A percentile compares a stretch with the other conserved stretches of the same genome.
These are phyloP conservation scores for Myriosclerotinia duriaeana DNA, from an alignment of 2,329 filamentous ascomycete genomes.

Conservation along the genomic window DNA sequence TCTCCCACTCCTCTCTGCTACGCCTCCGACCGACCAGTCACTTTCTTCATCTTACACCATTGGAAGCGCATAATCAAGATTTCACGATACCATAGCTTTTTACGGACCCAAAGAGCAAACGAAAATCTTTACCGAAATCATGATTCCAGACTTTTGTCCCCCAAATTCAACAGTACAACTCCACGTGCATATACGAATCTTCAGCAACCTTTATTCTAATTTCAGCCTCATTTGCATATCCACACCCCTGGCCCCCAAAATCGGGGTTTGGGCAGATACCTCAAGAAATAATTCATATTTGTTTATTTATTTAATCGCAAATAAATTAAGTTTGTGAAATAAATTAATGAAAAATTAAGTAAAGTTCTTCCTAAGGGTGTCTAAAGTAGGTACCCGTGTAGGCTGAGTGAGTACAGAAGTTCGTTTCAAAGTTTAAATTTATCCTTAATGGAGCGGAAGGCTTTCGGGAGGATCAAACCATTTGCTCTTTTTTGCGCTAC, in stretches of 20 bases:
- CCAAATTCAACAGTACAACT: background rate
- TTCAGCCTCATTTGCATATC: conserved; percentile 9
- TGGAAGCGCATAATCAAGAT: background rate
- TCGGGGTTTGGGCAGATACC: background rate
- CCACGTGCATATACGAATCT: conserved; percentile 5
- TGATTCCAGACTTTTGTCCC: background rate
- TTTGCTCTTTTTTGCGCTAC: background rate
- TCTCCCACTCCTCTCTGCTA: too few species aligned
- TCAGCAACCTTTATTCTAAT: conserved; percentile 1
- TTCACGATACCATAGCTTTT: background rate
- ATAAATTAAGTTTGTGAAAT: background rate
- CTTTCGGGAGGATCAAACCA: background rate
- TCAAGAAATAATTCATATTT: background rate
- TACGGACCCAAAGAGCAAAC: background rate
- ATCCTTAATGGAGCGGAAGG: background rate
- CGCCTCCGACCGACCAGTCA: background rate
- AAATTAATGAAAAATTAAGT: background rate
- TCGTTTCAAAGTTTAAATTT: conserved; percentile 1
- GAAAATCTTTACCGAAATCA: conserved; percentile 3
- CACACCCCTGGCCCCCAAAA: conserved; percentile 8
- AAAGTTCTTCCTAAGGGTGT: background rate
- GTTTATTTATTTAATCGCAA: background rate
- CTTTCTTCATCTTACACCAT: background rate
- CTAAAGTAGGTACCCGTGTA: background rate
- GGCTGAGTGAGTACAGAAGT: background rate